Conservation (phyloP, 2,329 filamentous ascomycete genomes). For the Cercospora berteroae region DNA sequence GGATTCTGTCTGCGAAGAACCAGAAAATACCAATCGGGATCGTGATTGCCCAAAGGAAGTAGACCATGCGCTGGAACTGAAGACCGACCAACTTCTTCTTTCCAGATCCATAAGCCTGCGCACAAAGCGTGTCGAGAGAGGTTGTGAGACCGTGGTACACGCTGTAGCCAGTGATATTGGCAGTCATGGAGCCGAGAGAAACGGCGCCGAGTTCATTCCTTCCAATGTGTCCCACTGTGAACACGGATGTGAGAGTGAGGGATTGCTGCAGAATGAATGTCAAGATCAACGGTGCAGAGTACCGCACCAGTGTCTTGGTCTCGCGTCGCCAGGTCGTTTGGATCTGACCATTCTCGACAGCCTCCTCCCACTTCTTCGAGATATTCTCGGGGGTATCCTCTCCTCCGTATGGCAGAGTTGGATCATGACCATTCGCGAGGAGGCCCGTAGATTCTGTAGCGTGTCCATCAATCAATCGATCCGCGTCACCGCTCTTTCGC, state of each 20-base stretch:
- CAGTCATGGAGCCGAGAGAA: slow-evolving; percentile 50
- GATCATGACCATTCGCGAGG: slow-evolving; percentile 41
- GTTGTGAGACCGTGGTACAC: slow-evolving; percentile 70
- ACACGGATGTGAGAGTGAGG: slow-evolving; percentile 48
- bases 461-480: slow-evolving; percentile 18
- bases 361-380: slow-evolving; percentile 78
- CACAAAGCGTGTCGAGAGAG: slow-evolving; percentile 85
- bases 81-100: slow-evolving; percentile 84
- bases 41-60: slow-evolving; percentile 69
- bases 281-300: slow-evolving; percentile 45
- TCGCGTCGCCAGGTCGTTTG: slow-evolving; percentile 90
- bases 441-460: slow-evolving; percentile 50
- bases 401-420: slow-evolving; percentile 44
- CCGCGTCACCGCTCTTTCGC: slow-evolving; percentile 37
- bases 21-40: slow-evolving; percentile 72
- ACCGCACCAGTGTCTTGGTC: slow-evolving; percentile 67
- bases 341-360: slow-evolving; percentile 75
- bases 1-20: slow-evolving; percentile 64
- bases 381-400: slow-evolving; percentile 57
- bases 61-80: slow-evolving; percentile 78
- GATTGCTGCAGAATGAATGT: slow-evolving; percentile 52
- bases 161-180: slow-evolving; percentile 50
- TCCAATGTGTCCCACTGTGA: slow-evolving; percentile 52
- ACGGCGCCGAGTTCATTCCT: slow-evolving; percentile 51
- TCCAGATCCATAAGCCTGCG: slow-evolving; percentile 90